These are phyloP conservation scores for Suillus clintonianus DNA, from an alignment of 768 basidiomycete genomes.

Conservation along the genomic window DNA sequence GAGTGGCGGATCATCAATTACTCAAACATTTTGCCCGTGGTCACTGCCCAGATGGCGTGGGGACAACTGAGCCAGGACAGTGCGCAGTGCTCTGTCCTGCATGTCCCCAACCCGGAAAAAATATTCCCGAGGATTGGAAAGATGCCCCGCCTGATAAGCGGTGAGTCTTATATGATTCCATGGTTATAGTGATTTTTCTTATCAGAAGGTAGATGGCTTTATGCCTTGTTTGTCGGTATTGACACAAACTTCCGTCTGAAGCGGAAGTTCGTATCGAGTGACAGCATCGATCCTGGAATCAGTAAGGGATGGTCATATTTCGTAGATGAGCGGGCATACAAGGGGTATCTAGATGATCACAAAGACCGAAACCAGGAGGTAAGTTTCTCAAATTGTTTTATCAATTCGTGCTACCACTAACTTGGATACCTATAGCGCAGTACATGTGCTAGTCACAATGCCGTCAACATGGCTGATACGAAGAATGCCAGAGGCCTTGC, in stretches of 20 bases:
- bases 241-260: conserved; percentile 21
- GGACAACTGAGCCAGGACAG: not conserved
- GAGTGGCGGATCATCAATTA: not conserved
- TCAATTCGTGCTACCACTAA: not conserved
- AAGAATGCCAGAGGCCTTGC: conserved; percentile 22
- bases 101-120: conserved; percentile 7
- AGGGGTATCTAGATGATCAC: conserved; percentile 4
- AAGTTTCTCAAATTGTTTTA: not conserved
- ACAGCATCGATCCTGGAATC: conserved; percentile 18
- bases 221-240: not conserved
- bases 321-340: conserved; percentile 19
- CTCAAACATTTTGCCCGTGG: not conserved
- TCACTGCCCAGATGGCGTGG: not conserved
- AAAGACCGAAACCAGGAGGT: conserved; percentile 1
- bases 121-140: conserved; percentile 4
- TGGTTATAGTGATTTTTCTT: too few relatives aligned
- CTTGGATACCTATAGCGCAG: not conserved
- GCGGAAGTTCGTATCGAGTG: conserved; percentile 12
- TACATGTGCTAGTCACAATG: conserved; percentile 31
- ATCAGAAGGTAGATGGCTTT: conserved; percentile 4
- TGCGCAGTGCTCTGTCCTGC: conserved; percentile 4
- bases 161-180: not conserved
- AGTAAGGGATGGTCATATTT: conserved; percentile 22
- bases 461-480: conserved; percentile 22
- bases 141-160: not conserved